A percentile compares a stretch with the other conserved stretches of the same genome.
Evolutionary conservation across 2,329 filamentous ascomycete genomes (phyloP).

Genomic region (Aspergillus candidus): DNA sequence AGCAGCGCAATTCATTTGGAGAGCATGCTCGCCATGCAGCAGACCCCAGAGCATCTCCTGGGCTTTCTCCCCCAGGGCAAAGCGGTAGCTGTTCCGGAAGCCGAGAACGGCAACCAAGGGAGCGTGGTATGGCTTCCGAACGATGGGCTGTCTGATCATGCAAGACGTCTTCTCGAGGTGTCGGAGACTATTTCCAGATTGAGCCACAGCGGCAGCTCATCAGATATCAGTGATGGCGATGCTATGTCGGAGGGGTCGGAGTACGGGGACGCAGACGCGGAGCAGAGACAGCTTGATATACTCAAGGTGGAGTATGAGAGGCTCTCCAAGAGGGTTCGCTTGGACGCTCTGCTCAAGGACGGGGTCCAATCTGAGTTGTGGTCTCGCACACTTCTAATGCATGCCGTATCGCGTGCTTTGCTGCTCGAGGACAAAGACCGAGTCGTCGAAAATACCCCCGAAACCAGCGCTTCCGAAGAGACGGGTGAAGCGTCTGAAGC

Average conservation of each 20-base stretch:
- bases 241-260: conserved; percentile 1
- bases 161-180: conserved; percentile 18
- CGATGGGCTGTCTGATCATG: conserved; percentile 13
- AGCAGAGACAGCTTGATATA: conserved; percentile 21
- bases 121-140: conserved; percentile 28
- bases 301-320: conserved; percentile 19
- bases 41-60: conserved; percentile 23
- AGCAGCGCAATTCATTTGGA: conserved; percentile 24
- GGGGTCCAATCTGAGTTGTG: conserved; percentile 23
- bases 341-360: conserved; percentile 23
- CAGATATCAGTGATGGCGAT: no score
- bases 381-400: conserved; percentile 24
- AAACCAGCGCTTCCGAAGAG: neutral
- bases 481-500: neutral
- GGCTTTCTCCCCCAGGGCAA: conserved; percentile 26
- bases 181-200: conserved; percentile 7
- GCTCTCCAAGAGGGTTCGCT: conserved; percentile 24
- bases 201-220: no score
- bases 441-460: neutral
- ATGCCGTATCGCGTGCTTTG: conserved; percentile 23
- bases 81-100: conserved; percentile 15
- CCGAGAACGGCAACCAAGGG: conserved; percentile 6
- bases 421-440: conserved; percentile 26
- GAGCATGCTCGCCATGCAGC: conserved; percentile 25
- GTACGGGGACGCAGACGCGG: conserved; percentile 4